Evolutionary conservation across 192 early-diverging fungal species (phyloP).

Genomic region (Backusella psychrophila): DNA sequence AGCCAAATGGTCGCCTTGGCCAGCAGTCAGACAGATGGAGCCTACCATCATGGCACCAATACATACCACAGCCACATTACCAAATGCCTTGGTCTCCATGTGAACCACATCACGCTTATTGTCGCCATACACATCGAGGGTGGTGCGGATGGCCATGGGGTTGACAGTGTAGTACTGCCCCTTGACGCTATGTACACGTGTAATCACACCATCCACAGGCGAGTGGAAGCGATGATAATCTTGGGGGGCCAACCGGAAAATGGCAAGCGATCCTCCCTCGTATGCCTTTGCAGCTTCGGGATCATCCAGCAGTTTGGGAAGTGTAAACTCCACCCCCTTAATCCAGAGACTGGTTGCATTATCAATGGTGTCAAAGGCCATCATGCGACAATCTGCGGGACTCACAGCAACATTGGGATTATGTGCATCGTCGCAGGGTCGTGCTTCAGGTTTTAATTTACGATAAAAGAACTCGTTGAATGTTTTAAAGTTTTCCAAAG

Average conservation of each 20-base stretch:
- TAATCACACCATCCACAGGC: constrained; percentile 67
- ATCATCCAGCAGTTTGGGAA: constrained; percentile 56
- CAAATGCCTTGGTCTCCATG: constrained; percentile 64
- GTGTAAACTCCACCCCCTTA: constrained; percentile 70
- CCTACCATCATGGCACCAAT: constrained; percentile 90
- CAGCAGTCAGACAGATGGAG: constrained; percentile 59
- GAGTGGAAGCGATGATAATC: constrained; percentile 81
- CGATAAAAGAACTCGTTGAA: constrained; percentile 91
- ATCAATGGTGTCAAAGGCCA: constrained; percentile 61
- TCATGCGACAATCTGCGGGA: constrained; percentile 76
- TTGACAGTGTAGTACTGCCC: constrained; percentile 83
- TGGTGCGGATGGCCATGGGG: constrained; percentile 76
- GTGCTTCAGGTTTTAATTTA: constrained; percentile 64
- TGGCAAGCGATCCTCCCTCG: constrained; percentile 61
- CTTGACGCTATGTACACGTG: constrained; percentile 46
- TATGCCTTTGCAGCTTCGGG: constrained; percentile 47
- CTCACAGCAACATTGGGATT: constrained; percentile 59
- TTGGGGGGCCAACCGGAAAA: constrained; percentile 81
- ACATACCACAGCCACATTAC: constrained; percentile 63
- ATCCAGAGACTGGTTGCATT: constrained; percentile 76
- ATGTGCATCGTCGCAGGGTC: constrained; percentile 42
- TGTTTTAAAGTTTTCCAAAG: constrained; percentile 62
- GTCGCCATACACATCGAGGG: constrained; percentile 77
- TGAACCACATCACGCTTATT: constrained; percentile 68
- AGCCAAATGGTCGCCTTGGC: constrained; percentile 35